Conservation (phyloP, 345 rosid species). For the Gossypium turneri region DNA sequence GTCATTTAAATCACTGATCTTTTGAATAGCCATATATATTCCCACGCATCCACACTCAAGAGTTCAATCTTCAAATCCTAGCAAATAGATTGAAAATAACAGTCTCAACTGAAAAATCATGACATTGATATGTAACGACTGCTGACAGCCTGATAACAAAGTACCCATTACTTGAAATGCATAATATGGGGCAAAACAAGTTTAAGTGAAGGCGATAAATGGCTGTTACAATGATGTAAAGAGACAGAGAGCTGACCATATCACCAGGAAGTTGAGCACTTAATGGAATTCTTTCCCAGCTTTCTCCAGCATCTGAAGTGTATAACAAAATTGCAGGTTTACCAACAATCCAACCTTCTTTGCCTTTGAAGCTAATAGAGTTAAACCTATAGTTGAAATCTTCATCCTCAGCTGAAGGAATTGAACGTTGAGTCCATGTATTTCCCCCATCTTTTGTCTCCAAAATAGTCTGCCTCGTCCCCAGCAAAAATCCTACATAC, state of each 20-base stretch:
- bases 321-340: slow-evolving; percentile 86
- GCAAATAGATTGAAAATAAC: background rate
- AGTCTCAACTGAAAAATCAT: background rate
- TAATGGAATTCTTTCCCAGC: slow-evolving; percentile 79
- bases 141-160: background rate
- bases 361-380: slow-evolving; percentile 78
- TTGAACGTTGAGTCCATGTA: slow-evolving; percentile 77
- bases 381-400: slow-evolving; percentile 95
- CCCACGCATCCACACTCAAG: background rate
- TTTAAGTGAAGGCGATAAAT: background rate
- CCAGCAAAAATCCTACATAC: slow-evolving; percentile 62
- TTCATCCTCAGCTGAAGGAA: slow-evolving; percentile 90
- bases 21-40: background rate
- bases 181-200: background rate
- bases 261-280: slow-evolving; percentile 96
- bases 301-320: slow-evolving; percentile 73
- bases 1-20: background rate
- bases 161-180: background rate
- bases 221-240: background rate
- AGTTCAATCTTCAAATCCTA: background rate
- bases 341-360: slow-evolving; percentile 96
- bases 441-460: slow-evolving; percentile 85
- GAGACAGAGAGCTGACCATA: slow-evolving; percentile 41
- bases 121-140: background rate
- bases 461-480: slow-evolving; percentile 84